A percentile compares a stretch with the other conserved stretches of the same genome.
Evolutionary conservation across 177 flowering plant genomes (phyloP).

Genomic region (Vitis hybrid): DNA sequence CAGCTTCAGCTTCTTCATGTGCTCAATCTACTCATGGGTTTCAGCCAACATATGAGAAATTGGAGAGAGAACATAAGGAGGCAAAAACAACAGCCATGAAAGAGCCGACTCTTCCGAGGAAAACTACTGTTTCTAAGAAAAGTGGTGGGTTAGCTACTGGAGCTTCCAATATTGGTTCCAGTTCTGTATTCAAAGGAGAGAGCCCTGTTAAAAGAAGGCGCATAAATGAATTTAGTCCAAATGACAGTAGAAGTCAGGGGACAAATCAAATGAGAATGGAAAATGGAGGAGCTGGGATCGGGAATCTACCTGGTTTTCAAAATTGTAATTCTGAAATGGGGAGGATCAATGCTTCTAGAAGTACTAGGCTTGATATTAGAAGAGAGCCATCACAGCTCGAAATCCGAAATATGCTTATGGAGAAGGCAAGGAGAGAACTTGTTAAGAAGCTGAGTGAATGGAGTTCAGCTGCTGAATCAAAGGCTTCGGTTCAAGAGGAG

Average conservation of each 20-base stretch:
- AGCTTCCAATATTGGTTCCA: slow-evolving; percentile 7
- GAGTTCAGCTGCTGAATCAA: slow-evolving; percentile 6
- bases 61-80: slow-evolving; percentile 20
- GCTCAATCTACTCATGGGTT: slow-evolving; percentile 8
- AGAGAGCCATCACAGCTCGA: slow-evolving; percentile 19
- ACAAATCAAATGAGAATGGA: slow-evolving; percentile 5
- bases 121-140: slow-evolving; percentile 6
- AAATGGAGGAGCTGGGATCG: slow-evolving; percentile 7
- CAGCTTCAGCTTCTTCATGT: slow-evolving; percentile 5
- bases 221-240: slow-evolving; percentile 4
- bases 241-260: slow-evolving; percentile 3
- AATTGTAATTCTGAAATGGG: slow-evolving; percentile 6
- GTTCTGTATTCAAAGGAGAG: slow-evolving; percentile 13
- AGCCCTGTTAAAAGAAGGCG: slow-evolving; percentile 18
- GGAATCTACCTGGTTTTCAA: slow-evolving; percentile 5
- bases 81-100: background rate
- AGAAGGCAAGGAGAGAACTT: slow-evolving; percentile 30
- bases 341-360: slow-evolving; percentile 7
- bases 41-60: background rate
- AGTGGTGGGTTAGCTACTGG: slow-evolving; percentile 9
- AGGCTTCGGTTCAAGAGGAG: slow-evolving; percentile 3
- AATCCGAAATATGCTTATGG: slow-evolving; percentile 20
- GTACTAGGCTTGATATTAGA: background rate
- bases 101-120: slow-evolving; percentile 2
- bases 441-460: slow-evolving; percentile 22